Evolutionary conservation across 78 protist genomes (phyloP), one percentile per base, ranked within the genome.

Genomic region (Dictyostelium discoideum): DNA sequence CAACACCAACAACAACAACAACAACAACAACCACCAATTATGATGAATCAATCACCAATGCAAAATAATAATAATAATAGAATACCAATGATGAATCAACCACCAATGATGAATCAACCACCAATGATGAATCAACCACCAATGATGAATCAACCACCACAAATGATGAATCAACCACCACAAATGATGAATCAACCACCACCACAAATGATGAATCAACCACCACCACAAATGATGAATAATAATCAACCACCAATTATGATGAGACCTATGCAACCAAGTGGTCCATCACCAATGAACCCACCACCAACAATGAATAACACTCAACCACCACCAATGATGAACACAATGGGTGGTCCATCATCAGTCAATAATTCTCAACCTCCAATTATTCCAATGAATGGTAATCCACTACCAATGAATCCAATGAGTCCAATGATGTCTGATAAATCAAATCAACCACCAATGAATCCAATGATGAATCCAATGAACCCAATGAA

Each of bases 291-390:
- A 39, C 83, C 83, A 76, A 76, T 32, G 26, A 40, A 20, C 3
- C 83, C 83, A 76, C 86, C 86, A 82, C 86, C 76, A 82, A 8
- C 16, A 14, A 48, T 39, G 20, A 18, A 24, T 50, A 14, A 42
- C 5, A 79, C 13, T 48, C 72, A 48, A 26, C 87, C 87, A 84
- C 77, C 84, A 54, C 93, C 84, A 77, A 77, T 87, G 63, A 78
- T 40, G 37, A 24, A 60, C 20, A 5, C 69, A 60, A 20, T 60
- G 69, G 69, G 69, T 20, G 67, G 72, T 65, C 88, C 73, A 39
- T 29, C 32, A 84, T 63, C 67, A 24, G 22, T 10, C 3, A 14
- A 26, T 26, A 11, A 85, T 5, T 3, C 65, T 22, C 16, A 79
- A 46, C 93, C 57, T 20, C 93, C 84, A 77, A 20, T 60, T 9